These are phyloP conservation scores for Mycena amicta DNA, from an alignment of 768 basidiomycete genomes.

Conservation along the genomic window DNA sequence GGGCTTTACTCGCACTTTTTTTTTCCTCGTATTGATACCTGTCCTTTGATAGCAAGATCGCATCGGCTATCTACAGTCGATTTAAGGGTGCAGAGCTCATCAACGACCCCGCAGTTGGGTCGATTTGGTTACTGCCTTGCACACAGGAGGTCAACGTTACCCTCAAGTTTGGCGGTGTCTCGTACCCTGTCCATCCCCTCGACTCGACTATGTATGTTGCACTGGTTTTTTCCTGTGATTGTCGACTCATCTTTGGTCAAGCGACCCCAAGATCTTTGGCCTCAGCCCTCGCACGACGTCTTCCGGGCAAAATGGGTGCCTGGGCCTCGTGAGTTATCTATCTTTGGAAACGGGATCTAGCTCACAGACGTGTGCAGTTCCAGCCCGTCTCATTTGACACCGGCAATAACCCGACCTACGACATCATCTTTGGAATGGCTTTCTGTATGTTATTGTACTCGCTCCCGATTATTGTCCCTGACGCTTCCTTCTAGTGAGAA, in stretches of 20 bases:
- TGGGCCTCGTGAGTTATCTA: too few species aligned
- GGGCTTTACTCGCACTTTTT: not conserved
- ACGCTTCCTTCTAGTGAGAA: constrained; percentile 62
- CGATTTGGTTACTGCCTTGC: constrained; percentile 77
- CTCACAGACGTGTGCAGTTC: too few species aligned
- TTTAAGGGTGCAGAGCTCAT: constrained; percentile 62
- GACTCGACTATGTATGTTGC: constrained; percentile 63
- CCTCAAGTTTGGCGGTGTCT: constrained; percentile 68
- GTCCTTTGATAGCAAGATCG: constrained; percentile 50
- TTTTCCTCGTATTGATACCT: too few species aligned
- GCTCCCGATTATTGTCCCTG: too few species aligned
- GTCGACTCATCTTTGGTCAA: not conserved
- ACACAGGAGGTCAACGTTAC: constrained; percentile 70
- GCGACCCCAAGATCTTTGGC: constrained; percentile 19
- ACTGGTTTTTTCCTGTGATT: constrained; percentile 8
- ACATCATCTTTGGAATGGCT: constrained; percentile 82
- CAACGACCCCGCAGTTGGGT: constrained; percentile 50
- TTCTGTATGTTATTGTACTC: constrained; percentile 73
- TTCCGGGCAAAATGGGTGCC: constrained; percentile 59
- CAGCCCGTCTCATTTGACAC: constrained; percentile 80
- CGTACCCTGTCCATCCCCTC: constrained; percentile 76
- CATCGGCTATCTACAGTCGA: constrained; percentile 81
- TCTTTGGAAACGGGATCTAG: too few species aligned
- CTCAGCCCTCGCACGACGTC: constrained; percentile 12
- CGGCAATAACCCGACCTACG: constrained; percentile 57